Evolutionary conservation across 176 grass and related monocot species (phyloP), one percentile per base, ranked within the genome.

Genomic region (Oryza meyeriana): DNA sequence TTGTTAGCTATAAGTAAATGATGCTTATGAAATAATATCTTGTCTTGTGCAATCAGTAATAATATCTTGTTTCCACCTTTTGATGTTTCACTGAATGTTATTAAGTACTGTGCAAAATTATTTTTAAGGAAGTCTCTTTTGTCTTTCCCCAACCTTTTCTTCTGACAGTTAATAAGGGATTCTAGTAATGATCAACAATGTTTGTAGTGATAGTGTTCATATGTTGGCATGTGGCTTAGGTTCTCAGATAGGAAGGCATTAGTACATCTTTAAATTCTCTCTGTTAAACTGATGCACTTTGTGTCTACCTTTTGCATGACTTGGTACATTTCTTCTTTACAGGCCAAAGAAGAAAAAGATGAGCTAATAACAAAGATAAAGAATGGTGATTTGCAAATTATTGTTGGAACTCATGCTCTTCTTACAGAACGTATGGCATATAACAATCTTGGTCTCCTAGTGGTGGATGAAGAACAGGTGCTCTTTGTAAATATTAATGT

Each of bases 401-500:
- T 94, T 83, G 87, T 98, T 85, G 95, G 95, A 77, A 98, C 95
- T 76, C 95, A 98, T 87, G 90, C 89, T 57, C 79, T 98, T 89
- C 92, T 98, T 83, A 91, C 92, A 17, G 91, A 94, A 67, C 86
- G 92, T 17, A 89, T 98, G 86, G 72, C 66, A 26, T 94, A 91
- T 80, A 90, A 87, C 84, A 98, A 94, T 78, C 83, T 98, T 64
- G 92, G 95, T 81, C 92, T 98, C 57, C 88, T 98, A 78, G 90
- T 98, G 50, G 90, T 98, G 70, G 95, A 98, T 87, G 95, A 98
- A 76, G 95, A 98, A 83, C 95, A 98, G 47, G 95, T 94, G 67
- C 28, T 7, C 5, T 62, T 41, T 85, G 18, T 64, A 52, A 48
- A 59, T 86, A 7, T 18, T 40, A 71, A 52, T 75, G 31, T 35